Conservation (phyloP, 2,329 filamentous ascomycete genomes). For the Epichloe typhina region DNA sequence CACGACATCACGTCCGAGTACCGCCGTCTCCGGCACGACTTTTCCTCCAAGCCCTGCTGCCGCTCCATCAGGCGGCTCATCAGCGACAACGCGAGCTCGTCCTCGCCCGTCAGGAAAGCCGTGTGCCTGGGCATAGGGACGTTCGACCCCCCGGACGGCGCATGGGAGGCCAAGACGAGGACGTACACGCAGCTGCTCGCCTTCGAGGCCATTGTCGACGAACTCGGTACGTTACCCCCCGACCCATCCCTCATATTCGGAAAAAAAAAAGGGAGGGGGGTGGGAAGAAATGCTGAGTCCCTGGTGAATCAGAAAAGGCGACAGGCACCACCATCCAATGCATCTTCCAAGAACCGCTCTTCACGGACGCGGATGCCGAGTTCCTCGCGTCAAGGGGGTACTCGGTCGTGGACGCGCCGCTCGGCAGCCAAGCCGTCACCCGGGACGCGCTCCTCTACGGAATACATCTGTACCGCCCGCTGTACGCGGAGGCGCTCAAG, state of each 20-base stretch:
- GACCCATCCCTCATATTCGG: too few relatives aligned
- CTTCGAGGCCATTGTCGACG: constrained; percentile 33
- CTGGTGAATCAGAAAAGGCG: constrained; percentile 8
- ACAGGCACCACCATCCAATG: constrained; percentile 23
- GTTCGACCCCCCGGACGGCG: constrained; percentile 36
- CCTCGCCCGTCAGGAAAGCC: constrained; percentile 24
- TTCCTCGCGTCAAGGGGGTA: constrained; percentile 46
- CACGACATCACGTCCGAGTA: constrained; percentile 19
- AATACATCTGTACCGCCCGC: constrained; percentile 43
- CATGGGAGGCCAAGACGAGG: constrained; percentile 30
- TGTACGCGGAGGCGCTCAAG: constrained; percentile 38
- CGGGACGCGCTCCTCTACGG: constrained; percentile 42
- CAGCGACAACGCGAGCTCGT: constrained; percentile 8
- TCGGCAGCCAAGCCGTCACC: constrained; percentile 37
- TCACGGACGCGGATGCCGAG: constrained; percentile 31
- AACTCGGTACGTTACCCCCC: constrained; percentile 21
- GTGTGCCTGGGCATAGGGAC: constrained; percentile 43
- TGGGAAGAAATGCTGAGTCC: too few relatives aligned
- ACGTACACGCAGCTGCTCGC: constrained; percentile 40
- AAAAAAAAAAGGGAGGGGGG: not conserved
- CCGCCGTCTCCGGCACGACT: constrained; percentile 13
- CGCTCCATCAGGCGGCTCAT: constrained; percentile 22
- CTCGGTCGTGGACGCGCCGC: constrained; percentile 35
- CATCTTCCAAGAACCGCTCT: constrained; percentile 41
- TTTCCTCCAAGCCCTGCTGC: constrained; percentile 16